phyloP scores from a whole-genome alignment of 2,329 filamentous ascomycete species.

The Thermoascus crustaceus region DNA sequence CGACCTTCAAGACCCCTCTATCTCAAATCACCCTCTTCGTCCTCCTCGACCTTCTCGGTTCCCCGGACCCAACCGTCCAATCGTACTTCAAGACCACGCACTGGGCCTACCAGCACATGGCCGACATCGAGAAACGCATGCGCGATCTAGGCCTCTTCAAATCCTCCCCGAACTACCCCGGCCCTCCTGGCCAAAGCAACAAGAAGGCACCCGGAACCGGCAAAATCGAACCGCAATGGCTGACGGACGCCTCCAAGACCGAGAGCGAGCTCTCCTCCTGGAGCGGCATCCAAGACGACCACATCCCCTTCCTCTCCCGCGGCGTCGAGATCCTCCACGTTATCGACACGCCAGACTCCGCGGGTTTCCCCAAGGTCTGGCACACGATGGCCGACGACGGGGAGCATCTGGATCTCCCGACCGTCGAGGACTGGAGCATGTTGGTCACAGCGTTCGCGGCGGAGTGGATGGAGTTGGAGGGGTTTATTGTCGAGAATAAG shows the following conservation, averaged over 20 bases:
- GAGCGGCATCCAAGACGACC: constrained; percentile 69
- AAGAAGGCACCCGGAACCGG: too few species aligned
- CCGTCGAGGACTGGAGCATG: constrained; percentile 78
- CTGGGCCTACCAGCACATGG: constrained; percentile 80
- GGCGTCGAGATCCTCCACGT: constrained; percentile 86
- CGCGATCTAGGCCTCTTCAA: constrained; percentile 59
- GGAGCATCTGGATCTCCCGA: constrained; percentile 70
- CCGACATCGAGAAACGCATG: constrained; percentile 64
- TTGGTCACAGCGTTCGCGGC: constrained; percentile 76
- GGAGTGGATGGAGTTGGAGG: constrained; percentile 85
- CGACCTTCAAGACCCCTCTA: constrained; percentile 66
- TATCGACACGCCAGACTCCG: constrained; percentile 58
- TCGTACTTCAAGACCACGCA: constrained; percentile 87
- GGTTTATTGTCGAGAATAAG: constrained; percentile 38
- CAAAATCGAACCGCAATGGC: constrained; percentile 46
- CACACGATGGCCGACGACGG: constrained; percentile 78
- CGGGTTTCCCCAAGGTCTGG: constrained; percentile 70
- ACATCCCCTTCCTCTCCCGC: constrained; percentile 77
- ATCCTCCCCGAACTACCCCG: constrained; percentile 41
- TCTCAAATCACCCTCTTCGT: constrained; percentile 80
- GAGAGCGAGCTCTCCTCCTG: constrained; percentile 39
- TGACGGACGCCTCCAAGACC: constrained; percentile 55
- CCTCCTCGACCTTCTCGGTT: constrained; percentile 81
- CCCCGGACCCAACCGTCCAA: constrained; percentile 59
- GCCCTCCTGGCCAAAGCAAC: constrained; percentile 15